Base-by-base conservation (phyloP, 2,329 filamentous ascomycete genomes). In the Penicillium digitatum region DNA sequence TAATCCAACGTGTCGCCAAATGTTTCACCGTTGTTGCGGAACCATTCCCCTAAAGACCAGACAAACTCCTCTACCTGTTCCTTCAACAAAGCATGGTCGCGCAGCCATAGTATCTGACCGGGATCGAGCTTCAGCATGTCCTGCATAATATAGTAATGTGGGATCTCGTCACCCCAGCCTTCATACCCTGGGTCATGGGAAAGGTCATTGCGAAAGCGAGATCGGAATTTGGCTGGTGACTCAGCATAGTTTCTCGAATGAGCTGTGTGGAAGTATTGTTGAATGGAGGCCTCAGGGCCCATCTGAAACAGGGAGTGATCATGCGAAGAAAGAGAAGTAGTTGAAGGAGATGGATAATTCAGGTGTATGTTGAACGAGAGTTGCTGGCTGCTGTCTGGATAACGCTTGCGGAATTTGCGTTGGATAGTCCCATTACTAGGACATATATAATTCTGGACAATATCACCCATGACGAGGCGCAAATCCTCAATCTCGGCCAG, bases 41-140 rank as follows among this genome's bases (percentile, higher is more conserved):
- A 86, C 82, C 83, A 86, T 16, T 82, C 79, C 0, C 82, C 83
- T 22, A 82, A 60, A 2, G 73, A 69, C 44, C 73, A 66, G 10
- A 85, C 74, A 63, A 78, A 85, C 0, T 66, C 67, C 64, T 85
- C 80, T 5, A 86, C 82, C 66, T 84, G 79, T 12, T 78, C 74
- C 67, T 85, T 85, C 10, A 80, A 62, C 32, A 78, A 78, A 39
- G 80, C 80, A 59, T 82, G 75, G 57, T 84, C 80, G 52, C 78
- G 79, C 52, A 86, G 67, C 74, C 78, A 82, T 58, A 86, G 63
- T 9, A 86, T 74, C 66, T 86, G 82, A 37, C 78, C 80, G 0
- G 83, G 83, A 55, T 85, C 79, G 35, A 86, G 72, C 69, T 86
- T 86, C 70, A 86, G 73, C 79, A 85, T 84, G 58, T 86, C 82